These are phyloP conservation scores for Psidium guajava DNA, from an alignment of 345 rosid species.

Conservation along the genomic window DNA sequence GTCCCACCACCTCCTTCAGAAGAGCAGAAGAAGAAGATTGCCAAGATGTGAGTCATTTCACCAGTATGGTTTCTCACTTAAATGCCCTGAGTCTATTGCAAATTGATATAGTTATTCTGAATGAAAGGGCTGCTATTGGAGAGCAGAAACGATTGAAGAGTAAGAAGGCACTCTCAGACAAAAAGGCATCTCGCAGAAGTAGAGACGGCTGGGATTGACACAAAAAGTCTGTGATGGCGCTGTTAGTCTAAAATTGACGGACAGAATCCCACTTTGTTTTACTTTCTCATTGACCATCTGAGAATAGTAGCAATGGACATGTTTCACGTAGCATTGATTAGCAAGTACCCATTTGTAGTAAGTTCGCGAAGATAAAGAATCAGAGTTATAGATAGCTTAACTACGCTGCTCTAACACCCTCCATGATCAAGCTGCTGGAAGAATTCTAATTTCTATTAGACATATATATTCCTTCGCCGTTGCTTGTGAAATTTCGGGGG, in stretches of 20 bases:
- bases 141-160: conserved; percentile 69
- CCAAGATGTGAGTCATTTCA: conserved; percentile 42
- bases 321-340: background rate
- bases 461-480: background rate
- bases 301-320: background rate
- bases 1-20: conserved; percentile 98
- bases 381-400: background rate
- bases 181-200: conserved; percentile 78
- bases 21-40: conserved; percentile 93
- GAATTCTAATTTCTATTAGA: background rate
- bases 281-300: background rate
- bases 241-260: background rate
- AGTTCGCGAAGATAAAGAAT: background rate
- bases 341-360: background rate
- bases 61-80: background rate
- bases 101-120: background rate
- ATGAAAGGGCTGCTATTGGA: conserved; percentile 73
- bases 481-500: background rate
- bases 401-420: background rate
- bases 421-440: background rate
- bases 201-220: conserved; percentile 60
- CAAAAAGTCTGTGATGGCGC: background rate
- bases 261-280: background rate
- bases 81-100: background rate
- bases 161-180: conserved; percentile 68